Evolutionary conservation across 2,329 filamentous ascomycete genomes (phyloP).

Genomic region (Hypoxylon sp.): DNA sequence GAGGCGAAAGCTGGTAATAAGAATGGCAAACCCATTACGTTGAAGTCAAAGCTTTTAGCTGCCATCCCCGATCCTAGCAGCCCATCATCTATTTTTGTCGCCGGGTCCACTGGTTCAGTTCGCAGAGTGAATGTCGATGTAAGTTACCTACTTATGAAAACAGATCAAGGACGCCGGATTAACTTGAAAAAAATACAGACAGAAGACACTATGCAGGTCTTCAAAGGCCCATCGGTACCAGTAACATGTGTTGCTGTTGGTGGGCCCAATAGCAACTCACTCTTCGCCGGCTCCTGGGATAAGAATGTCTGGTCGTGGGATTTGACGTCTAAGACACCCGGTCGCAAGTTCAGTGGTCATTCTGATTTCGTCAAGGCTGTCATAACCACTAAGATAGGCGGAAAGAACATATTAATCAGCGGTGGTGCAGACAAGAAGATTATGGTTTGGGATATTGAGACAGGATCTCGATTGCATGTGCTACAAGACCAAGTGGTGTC

Average conservation of each 20-base stretch:
- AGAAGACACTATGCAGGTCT: constrained; percentile 58
- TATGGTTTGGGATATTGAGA: constrained; percentile 80
- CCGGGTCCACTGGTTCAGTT: constrained; percentile 85
- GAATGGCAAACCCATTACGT: constrained; percentile 79
- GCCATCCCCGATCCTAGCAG: constrained; percentile 72
- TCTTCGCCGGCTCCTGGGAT: constrained; percentile 95
- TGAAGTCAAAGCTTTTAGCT: constrained; percentile 88
- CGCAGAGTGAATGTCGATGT: constrained; percentile 80
- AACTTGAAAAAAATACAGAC: constrained; percentile 48
- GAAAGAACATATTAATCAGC: constrained; percentile 72
- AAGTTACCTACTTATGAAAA: no score
- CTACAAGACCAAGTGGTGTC: constrained; percentile 76
- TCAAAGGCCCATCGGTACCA: constrained; percentile 79
- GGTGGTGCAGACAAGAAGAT: constrained; percentile 82
- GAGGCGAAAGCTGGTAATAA: constrained; percentile 77
- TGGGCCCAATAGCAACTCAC: constrained; percentile 60
- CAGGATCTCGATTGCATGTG: constrained; percentile 74
- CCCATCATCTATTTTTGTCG: constrained; percentile 72
- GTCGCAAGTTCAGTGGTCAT: constrained; percentile 77
- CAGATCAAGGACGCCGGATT: background rate
- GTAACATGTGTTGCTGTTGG: constrained; percentile 79
- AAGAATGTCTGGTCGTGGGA: constrained; percentile 91
- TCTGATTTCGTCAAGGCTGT: constrained; percentile 91
- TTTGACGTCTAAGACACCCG: constrained; percentile 61
- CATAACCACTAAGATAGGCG: constrained; percentile 66